Conservation (phyloP, 75 land plant genomes). For the Azolla pinnata region DNA sequence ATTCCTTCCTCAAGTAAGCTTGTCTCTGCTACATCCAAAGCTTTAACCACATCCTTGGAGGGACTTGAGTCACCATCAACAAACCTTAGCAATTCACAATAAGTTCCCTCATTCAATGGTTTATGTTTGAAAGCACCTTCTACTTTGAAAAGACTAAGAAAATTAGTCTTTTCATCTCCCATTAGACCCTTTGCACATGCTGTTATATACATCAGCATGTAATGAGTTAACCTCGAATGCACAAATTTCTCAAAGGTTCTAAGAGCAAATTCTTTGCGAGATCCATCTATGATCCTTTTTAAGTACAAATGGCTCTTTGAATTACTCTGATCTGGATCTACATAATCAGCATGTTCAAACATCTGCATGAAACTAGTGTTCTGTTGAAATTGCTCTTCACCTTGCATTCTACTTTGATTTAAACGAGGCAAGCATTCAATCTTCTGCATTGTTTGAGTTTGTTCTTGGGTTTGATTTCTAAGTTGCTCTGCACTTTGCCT, state of each 20-base stretch:
- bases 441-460: too few relatives aligned
- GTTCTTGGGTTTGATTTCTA: too few relatives aligned
- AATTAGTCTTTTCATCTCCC: neutral
- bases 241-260: neutral
- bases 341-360: too few relatives aligned
- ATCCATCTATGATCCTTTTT: neutral
- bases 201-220: neutral
- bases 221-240: neutral
- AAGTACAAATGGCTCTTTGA: neutral
- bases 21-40: neutral
- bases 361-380: too few relatives aligned
- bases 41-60: neutral
- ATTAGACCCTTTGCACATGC: neutral
- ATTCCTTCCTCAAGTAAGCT: neutral
- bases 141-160: neutral
- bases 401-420: too few relatives aligned
- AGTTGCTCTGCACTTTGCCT: too few relatives aligned
- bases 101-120: constrained; percentile 5
- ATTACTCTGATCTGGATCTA: neutral
- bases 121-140: neutral
- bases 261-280: neutral
- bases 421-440: too few relatives aligned
- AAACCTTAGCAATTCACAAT: neutral
- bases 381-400: too few relatives aligned
- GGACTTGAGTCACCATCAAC: neutral